Evolutionary conservation across 108 stramenopile species (phyloP).

Genomic region (Aurantiochytrium sp.): DNA sequence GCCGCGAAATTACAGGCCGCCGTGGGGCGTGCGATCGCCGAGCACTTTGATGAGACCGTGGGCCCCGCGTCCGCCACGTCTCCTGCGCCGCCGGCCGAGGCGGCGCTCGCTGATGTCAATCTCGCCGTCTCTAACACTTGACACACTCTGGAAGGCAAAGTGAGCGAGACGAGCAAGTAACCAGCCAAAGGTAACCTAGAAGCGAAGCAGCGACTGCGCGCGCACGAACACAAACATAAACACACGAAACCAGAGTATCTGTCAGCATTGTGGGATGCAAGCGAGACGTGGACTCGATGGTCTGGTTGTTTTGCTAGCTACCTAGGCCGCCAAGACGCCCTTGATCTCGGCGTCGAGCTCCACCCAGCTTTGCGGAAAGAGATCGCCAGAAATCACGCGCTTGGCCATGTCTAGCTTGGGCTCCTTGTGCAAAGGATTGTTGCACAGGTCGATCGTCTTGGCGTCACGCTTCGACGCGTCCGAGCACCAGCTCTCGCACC

Average conservation of each 20-base stretch:
- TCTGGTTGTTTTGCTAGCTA: no score
- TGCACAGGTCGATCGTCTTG: slow-evolving; percentile 99
- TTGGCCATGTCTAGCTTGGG: slow-evolving; percentile 98
- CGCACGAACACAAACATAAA: no score
- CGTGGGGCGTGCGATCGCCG: not conserved
- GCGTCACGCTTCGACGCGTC: slow-evolving; percentile 86
- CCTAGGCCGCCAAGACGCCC: not conserved
- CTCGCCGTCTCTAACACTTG: not conserved
- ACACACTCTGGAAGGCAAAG: no score
- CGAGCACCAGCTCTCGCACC: slow-evolving; percentile 99
- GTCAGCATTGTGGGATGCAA: no score
- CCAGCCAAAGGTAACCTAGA: no score
- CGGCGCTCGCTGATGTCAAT: not conserved
- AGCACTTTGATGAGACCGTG: not conserved
- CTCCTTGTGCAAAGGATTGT: slow-evolving; percentile 97
- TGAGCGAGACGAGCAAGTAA: no score
- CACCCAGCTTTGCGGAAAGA: slow-evolving; percentile 93
- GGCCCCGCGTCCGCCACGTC: not conserved
- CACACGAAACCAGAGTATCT: no score
- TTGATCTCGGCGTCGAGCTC: slow-evolving; percentile 88
- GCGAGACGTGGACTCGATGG: no score
- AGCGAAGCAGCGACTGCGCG: no score
- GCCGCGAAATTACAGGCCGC: not conserved
- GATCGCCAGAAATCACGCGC: slow-evolving; percentile 81
- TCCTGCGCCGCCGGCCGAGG: not conserved